Evolutionary conservation across 257 asterid species (phyloP).

Genomic region (Nicotiana paniculata): DNA sequence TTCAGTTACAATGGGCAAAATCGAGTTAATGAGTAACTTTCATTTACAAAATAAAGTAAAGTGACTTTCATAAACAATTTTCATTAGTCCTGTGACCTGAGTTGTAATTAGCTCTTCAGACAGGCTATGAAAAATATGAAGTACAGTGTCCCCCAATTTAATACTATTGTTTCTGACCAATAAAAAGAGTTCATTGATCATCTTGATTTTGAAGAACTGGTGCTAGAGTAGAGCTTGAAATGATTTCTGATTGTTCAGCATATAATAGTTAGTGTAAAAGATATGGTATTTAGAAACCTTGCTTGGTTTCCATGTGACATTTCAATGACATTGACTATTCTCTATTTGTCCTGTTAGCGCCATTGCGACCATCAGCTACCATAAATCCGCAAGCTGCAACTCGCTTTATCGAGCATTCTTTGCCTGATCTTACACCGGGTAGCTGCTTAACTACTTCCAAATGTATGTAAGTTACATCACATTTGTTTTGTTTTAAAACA

Average conservation of each 20-base stretch:
- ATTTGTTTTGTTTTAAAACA: conserved; percentile 2
- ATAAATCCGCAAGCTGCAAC: conserved; percentile 75
- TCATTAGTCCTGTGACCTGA: too few relatives aligned
- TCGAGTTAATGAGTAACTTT: too few relatives aligned
- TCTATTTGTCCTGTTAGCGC: conserved; percentile 50
- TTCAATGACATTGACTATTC: conserved; percentile 8
- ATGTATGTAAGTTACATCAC: neutral
- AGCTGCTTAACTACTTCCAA: conserved; percentile 17
- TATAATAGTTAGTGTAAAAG: neutral
- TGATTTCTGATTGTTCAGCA: neutral
- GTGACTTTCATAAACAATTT: too few relatives aligned
- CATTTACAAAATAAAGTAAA: too few relatives aligned
- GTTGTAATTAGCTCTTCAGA: too few relatives aligned
- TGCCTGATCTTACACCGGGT: conserved; percentile 88
- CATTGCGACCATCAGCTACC: conserved; percentile 71
- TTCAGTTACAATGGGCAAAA: too few relatives aligned
- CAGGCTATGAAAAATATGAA: too few relatives aligned
- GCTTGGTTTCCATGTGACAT: neutral
- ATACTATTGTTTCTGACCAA: neutral
- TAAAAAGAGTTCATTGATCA: neutral
- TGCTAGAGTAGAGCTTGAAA: neutral
- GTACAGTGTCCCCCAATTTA: neutral
- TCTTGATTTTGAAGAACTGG: neutral
- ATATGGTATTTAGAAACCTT: neutral
- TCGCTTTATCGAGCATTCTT: conserved; percentile 87